Base-by-base conservation (phyloP, 371 early-diverging fungal species). In the Parasitella parasitica region DNA sequence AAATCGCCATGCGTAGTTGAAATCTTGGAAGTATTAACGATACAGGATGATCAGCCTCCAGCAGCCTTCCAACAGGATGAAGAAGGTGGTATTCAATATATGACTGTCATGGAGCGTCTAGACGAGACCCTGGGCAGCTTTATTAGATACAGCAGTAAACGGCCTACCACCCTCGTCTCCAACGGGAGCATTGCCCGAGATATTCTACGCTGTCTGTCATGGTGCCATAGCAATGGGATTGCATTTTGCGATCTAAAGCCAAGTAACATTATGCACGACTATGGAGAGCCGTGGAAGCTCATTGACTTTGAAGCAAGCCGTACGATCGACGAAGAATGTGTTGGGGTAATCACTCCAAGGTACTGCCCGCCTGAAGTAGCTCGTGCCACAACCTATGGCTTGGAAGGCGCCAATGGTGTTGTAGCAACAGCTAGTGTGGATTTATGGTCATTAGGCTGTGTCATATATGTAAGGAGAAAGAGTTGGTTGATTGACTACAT, bases 251-350 rank as follows among this genome's bases (percentile, higher is more conserved):
- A 70, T 59, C 37, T 70, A 11, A 70, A 70, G 22, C 79, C 79
- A 1, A 79, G 76, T 30, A 79, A 79, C n/a, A 70, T 79, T 28
- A 76, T 79, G 73, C 69, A 67, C 18, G 43, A 60, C 24, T 41
- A 36, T 16, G 49, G 54, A 13, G 54, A 53, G 3, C 57, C 61
- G 5, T 79, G 79, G 76, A 79, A 79, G 27, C 38, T 79, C 16
- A 79, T 79, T 54, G 79, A 79, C 46, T 76, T 79, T 61, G 79
- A 79, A 59, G 79, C 72, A 36, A 76, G 79, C 54, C 72, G 79
- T 9, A 79, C 75, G 2, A 79, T 79, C 41, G 68, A 71, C 5
- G 74, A 63, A 50, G 67, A 71, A 30, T 67, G 67, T 58, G 64
- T 67, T 9, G 61, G 64, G 36, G 67, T 67, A 2, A 67, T 66